Evolutionary conservation across 495 filamentous ascomycete genomes (phyloP).

Genomic region (Hypoxylon lienhwacheense): DNA sequence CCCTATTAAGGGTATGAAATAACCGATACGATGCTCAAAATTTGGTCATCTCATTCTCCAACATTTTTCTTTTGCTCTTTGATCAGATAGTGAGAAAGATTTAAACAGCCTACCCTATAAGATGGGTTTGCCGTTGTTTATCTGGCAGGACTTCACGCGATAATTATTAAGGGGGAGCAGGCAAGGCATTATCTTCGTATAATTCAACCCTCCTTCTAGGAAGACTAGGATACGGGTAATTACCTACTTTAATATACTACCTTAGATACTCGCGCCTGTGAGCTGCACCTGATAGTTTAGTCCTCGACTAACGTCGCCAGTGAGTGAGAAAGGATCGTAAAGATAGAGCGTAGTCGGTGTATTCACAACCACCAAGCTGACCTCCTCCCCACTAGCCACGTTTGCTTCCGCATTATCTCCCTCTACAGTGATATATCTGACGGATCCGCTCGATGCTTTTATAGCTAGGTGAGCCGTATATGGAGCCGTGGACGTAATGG

Average conservation of each 20-base stretch:
- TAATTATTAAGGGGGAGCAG: no score
- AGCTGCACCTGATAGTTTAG: slow-evolving; percentile 44
- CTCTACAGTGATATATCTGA: slow-evolving; percentile 37
- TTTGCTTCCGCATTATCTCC: slow-evolving; percentile 32
- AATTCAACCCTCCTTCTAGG: background rate
- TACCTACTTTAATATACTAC: background rate
- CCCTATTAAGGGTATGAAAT: slow-evolving; percentile 28
- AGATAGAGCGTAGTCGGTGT: slow-evolving; percentile 43
- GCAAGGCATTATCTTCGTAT: no score
- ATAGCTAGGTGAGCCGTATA: slow-evolving; percentile 44
- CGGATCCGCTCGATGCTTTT: slow-evolving; percentile 34
- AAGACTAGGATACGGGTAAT: background rate
- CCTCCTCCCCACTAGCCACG: slow-evolving; percentile 43
- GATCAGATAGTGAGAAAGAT: no score
- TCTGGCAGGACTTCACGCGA: no score
- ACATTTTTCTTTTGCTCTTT: no score
- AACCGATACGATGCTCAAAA: background rate
- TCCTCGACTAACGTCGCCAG: slow-evolving; percentile 43
- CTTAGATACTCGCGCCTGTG: slow-evolving; percentile 39
- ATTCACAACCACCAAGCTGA: slow-evolving; percentile 48
- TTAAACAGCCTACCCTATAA: no score
- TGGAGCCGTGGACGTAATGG: slow-evolving; percentile 35
- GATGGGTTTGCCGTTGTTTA: no score
- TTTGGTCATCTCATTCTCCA: background rate
- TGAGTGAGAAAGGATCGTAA: slow-evolving; percentile 49